Evolutionary conservation across 2,329 filamentous ascomycete species (phyloP).

Genomic region (Paraphaeosphaeria minitans): DNA sequence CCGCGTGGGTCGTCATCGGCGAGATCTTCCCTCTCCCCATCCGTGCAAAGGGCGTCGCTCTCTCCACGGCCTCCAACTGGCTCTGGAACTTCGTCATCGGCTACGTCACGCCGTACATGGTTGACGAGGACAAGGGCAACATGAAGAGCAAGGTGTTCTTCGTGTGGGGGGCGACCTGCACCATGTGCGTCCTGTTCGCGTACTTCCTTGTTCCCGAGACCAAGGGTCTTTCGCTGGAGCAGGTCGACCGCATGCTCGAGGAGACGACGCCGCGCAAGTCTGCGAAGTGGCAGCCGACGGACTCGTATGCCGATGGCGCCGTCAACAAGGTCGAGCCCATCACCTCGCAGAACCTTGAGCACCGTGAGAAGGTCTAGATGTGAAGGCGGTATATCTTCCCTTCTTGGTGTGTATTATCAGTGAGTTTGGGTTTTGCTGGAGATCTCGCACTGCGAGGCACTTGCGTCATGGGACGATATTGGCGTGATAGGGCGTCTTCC

Average conservation of each 20-base stretch:
- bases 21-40: conserved; percentile 91
- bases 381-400: neutral
- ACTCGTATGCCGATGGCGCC: conserved; percentile 61
- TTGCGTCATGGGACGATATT: neutral
- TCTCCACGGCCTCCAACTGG: conserved; percentile 91
- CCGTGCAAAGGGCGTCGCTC: conserved; percentile 82
- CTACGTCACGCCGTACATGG: conserved; percentile 72
- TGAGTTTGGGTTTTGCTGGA: neutral
- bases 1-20: conserved; percentile 74
- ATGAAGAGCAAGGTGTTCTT: conserved; percentile 63
- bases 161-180: conserved; percentile 59
- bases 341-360: conserved; percentile 1
- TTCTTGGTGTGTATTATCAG: neutral
- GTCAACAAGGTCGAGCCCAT: conserved; percentile 4
- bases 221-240: conserved; percentile 75
- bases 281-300: conserved; percentile 71
- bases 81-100: conserved; percentile 75
- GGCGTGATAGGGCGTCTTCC: neutral
- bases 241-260: conserved; percentile 85
- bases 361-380: conserved; percentile 5
- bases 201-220: conserved; percentile 80
- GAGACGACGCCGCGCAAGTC: conserved; percentile 77
- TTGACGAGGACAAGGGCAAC: conserved; percentile 66
- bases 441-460: neutral
- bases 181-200: conserved; percentile 65